Percentiles rank a stretch among this genome's conserved stretches.
Conservation (phyloP, 2,329 filamentous ascomycete genomes). For the Colletotrichum somersetense region DNA sequence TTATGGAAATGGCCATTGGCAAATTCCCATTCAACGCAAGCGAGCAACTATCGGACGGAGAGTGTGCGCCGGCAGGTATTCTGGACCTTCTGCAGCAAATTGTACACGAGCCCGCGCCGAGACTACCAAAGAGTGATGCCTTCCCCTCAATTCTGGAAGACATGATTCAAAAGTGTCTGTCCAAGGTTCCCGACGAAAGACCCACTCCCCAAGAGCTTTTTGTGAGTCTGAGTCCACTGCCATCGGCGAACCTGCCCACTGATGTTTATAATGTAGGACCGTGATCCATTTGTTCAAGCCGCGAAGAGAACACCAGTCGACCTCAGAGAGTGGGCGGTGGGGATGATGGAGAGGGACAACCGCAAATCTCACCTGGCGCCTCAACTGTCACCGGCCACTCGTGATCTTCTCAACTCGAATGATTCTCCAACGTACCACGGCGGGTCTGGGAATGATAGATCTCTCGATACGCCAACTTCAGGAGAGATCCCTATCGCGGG, state of each 20-base stretch:
- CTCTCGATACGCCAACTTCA: slow-evolving; percentile 74
- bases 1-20: slow-evolving; percentile 98
- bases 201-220: slow-evolving; percentile 95
- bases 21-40: slow-evolving; percentile 93
- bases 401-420: slow-evolving; percentile 77
- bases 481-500: slow-evolving; percentile 78
- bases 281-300: slow-evolving; percentile 93
- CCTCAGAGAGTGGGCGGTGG: slow-evolving; percentile 91
- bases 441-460: slow-evolving; percentile 59
- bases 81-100: slow-evolving; percentile 97
- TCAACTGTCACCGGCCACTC: slow-evolving; percentile 81
- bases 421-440: slow-evolving; percentile 67
- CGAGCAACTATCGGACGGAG: slow-evolving; percentile 77
- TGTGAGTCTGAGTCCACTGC: slow-evolving; percentile 65
- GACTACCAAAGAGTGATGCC: slow-evolving; percentile 94
- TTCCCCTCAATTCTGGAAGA: slow-evolving; percentile 96
- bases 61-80: slow-evolving; percentile 91
- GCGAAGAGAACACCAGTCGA: slow-evolving; percentile 97
- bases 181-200: slow-evolving; percentile 88
- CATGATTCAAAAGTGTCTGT: slow-evolving; percentile 95
- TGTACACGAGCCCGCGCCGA: slow-evolving; percentile 94
- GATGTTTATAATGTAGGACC: slow-evolving; percentile 71
- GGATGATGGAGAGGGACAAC: slow-evolving; percentile 94
- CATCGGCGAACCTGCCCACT: neutral
- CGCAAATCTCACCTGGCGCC: slow-evolving; percentile 93